A percentile compares a stretch with the other conserved stretches of the same genome.
Evolutionary conservation across 2,329 filamentous ascomycete genomes (phyloP).

Genomic region (Paracoccidioides brasiliensis): DNA sequence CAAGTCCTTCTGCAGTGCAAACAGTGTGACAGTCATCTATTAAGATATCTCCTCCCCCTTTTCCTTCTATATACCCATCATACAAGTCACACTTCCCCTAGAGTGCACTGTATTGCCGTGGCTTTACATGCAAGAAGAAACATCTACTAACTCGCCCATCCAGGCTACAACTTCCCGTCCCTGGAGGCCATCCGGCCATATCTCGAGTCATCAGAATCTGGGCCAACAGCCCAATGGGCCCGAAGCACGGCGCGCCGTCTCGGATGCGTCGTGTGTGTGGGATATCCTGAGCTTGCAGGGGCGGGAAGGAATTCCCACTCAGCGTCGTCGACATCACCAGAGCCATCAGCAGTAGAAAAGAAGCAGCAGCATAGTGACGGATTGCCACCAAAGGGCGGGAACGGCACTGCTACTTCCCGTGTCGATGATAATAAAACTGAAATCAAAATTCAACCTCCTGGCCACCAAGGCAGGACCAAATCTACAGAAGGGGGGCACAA

Average conservation of each 20-base stretch:
- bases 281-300: slow-evolving; percentile 44
- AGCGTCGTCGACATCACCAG: slow-evolving; percentile 13
- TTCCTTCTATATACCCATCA: not conserved
- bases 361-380: not conserved
- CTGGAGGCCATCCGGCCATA: slow-evolving; percentile 44
- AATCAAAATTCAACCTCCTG: not conserved
- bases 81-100: too few relatives aligned
- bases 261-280: slow-evolving; percentile 48
- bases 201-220: slow-evolving; percentile 44
- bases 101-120: too few relatives aligned
- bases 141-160: not conserved
- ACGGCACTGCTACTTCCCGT: too few relatives aligned
- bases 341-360: not conserved
- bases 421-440: not conserved
- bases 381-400: not conserved
- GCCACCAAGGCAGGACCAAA: not conserved
- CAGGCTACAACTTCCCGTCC: slow-evolving; percentile 52
- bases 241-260: slow-evolving; percentile 40
- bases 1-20: too few relatives aligned
- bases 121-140: not conserved
- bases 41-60: not conserved
- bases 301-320: slow-evolving; percentile 1
- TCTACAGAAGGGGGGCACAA: not conserved
- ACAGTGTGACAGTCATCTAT: too few relatives aligned
- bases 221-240: slow-evolving; percentile 46